Evolutionary conservation across 2,329 filamentous ascomycete species (phyloP), one percentile per base, ranked within the genome.

Genomic region (Pyricularia pennisetigena): DNA sequence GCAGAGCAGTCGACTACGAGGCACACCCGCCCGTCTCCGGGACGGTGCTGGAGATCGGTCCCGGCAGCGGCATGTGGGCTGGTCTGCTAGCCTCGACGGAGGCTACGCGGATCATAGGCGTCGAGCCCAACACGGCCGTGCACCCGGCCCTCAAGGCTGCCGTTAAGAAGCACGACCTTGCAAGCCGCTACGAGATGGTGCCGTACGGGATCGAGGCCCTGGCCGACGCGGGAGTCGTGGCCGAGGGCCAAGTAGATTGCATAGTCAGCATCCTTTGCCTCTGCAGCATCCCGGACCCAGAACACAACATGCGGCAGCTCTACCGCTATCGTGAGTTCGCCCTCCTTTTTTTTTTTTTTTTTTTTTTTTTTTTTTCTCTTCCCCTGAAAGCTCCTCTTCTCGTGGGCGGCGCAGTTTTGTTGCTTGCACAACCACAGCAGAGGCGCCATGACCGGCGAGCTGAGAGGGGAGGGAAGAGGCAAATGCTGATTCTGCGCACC

Each of bases 151-250:
- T 91, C 67, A 76, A 79, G 0, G 73, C 75, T 57, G 81, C 81
- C 26, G 80, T 88, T 4, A 73, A 76, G 12, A 80, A 81, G 1
- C 81, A 85, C 0, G 86, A 85, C 0, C 76, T 91, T 2, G 78
- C 81, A 7, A 84, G 79, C 67, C 76, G 84, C 8, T 91, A 90
- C 74, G 82, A 87, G 73, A 82, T 90, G 68, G 81, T 89, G 10
- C 86, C 87, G 1, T 81, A 86, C 5, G 88, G 88, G 2, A 86
- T 90, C 63, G 83, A 90, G 76, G 82, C 85, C 67, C 77, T 90
- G 73, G 77, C 70, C 35, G 69, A 75, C 2, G 73, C 75, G 2
- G 82, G 81, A 1, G 78, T 78, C 32, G 79, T 89, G 14, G 76
- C 81, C 67, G 79, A 79, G 59, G 86, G 78, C 24, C 84, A 80